These are phyloP conservation scores for Zasmidium cellare DNA, from an alignment of 2,329 filamentous ascomycete species.

Conservation along the genomic window DNA sequence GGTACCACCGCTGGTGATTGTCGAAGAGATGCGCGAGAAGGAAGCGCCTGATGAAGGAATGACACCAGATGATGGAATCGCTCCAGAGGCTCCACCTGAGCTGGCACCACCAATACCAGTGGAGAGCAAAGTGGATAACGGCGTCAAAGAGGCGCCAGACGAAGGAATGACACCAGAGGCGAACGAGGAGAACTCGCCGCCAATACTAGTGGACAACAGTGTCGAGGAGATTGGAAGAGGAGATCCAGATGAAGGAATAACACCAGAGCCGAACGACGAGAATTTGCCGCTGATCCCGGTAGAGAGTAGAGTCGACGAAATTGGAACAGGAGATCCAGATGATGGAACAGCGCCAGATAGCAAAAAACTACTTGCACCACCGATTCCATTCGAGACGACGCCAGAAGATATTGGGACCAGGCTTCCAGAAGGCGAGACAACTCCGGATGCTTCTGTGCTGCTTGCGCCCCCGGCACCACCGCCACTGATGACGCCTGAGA, in stretches of 20 bases:
- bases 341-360: constrained; percentile 13
- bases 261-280: background rate
- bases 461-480: constrained; percentile 13
- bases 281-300: constrained; percentile 9
- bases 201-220: background rate
- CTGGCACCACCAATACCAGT: constrained; percentile 5
- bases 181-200: background rate
- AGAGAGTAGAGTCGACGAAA: constrained; percentile 13
- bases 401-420: no score
- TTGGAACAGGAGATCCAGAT: constrained; percentile 6
- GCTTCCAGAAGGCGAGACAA: background rate
- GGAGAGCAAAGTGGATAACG: background rate
- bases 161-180: constrained; percentile 1
- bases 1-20: constrained; percentile 4
- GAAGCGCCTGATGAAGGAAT: constrained; percentile 8
- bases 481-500: constrained; percentile 19
- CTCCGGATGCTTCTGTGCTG: no score
- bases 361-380: constrained; percentile 16
- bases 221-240: background rate
- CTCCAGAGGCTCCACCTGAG: constrained; percentile 12
- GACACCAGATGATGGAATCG: constrained; percentile 9
- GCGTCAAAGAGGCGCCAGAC: background rate
- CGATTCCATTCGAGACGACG: background rate
- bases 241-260: background rate
- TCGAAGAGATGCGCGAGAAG: constrained; percentile 13